These are phyloP conservation scores for Metarhizium humberi DNA, from an alignment of 2,329 filamentous ascomycete species.

Conservation along the genomic window DNA sequence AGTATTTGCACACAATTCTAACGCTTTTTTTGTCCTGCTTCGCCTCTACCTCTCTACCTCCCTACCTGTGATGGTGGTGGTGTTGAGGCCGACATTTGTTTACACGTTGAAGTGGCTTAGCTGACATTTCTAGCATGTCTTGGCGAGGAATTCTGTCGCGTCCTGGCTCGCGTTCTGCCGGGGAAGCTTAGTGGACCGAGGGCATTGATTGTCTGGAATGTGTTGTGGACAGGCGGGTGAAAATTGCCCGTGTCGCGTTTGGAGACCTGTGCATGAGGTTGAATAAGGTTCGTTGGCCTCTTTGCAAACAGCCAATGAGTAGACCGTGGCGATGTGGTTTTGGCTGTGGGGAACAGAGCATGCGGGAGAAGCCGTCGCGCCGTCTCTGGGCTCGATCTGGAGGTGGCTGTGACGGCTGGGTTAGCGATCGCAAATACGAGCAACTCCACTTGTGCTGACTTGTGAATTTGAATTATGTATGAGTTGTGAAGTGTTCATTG, in stretches of 20 bases:
- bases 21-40: background rate
- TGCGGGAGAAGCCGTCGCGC: background rate
- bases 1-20: conserved; percentile 16
- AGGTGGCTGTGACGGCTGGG: background rate
- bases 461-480: background rate
- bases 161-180: too few species aligned
- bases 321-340: background rate
- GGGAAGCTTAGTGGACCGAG: background rate
- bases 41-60: background rate
- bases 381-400: background rate
- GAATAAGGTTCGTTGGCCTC: background rate
- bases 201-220: background rate
- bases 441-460: background rate
- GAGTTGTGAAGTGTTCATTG: background rate
- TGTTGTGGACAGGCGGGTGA: background rate
- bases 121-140: background rate
- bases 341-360: background rate
- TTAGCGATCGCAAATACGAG: background rate
- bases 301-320: background rate
- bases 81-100: background rate
- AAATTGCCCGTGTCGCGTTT: too few species aligned
- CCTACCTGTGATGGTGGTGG: background rate
- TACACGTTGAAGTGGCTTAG: background rate
- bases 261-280: background rate
- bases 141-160: background rate